A percentile compares a stretch with the other conserved stretches of the same genome.
phyloP scores from a whole-genome alignment of 345 rosid species.

The Eutrema yunnanense region DNA sequence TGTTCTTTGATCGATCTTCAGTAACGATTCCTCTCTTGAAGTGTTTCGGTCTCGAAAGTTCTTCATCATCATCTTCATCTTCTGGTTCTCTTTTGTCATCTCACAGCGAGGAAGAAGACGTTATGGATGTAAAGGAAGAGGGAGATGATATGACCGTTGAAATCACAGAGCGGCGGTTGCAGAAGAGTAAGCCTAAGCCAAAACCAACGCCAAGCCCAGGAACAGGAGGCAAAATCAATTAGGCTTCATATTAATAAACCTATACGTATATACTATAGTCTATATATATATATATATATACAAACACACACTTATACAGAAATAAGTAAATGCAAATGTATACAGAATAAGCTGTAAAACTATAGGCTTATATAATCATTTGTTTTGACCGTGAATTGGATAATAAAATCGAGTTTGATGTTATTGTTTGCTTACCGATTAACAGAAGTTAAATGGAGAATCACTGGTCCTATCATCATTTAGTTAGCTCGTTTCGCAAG shows the following conservation, averaged over 20 bases:
- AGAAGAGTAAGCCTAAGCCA: neutral
- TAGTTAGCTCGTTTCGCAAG: neutral
- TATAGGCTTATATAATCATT: neutral
- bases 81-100: neutral
- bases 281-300: neutral
- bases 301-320: neutral
- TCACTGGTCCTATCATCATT: neutral
- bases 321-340: neutral
- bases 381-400: neutral
- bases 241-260: neutral
- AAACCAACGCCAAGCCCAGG: neutral
- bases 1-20: constrained; percentile 9
- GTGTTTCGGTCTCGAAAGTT: constrained; percentile 7
- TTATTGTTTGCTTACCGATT: neutral
- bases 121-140: neutral
- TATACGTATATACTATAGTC: neutral
- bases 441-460: neutral
- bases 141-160: constrained; percentile 1
- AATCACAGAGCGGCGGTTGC: neutral
- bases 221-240: constrained; percentile 11
- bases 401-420: neutral
- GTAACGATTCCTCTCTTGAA: constrained; percentile 7
- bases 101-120: neutral
- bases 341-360: neutral
- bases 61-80: neutral